Conservation (phyloP, 495 filamentous ascomycete species). For the Penicillium arizonense region DNA sequence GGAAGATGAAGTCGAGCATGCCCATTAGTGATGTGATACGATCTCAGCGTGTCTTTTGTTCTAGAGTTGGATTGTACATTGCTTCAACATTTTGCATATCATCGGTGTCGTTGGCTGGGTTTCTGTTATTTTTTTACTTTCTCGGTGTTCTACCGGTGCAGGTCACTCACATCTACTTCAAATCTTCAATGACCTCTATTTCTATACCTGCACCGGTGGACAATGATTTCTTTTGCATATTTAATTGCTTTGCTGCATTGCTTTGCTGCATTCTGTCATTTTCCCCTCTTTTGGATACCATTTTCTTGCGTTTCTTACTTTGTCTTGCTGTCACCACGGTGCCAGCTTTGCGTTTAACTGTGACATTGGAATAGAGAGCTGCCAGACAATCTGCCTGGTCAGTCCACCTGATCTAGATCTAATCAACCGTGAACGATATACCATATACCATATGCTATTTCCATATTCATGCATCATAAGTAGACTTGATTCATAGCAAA, state of each 20-base stretch:
- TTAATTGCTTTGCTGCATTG: not conserved
- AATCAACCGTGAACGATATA: not conserved
- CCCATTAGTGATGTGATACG: constrained; percentile 21
- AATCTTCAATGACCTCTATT: not conserved
- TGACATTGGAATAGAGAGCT: not conserved
- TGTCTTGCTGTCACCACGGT: not conserved
- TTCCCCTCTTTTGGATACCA: not conserved
- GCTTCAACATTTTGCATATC: constrained; percentile 27
- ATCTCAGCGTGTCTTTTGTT: constrained; percentile 3
- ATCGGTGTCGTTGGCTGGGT: constrained; percentile 19
- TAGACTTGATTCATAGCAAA: not conserved
- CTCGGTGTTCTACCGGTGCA: not conserved
- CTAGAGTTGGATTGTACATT: constrained; percentile 20
- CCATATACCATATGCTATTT: not conserved
- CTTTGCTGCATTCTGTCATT: not conserved
- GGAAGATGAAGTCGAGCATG: constrained; percentile 47
- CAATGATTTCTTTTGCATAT: not conserved
- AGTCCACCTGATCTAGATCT: not conserved
- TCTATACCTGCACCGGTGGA: not conserved
- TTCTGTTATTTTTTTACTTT: not conserved
- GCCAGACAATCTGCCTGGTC: not conserved
- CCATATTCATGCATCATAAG: not conserved
- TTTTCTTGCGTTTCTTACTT: constrained; percentile 1
- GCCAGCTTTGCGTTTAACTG: too few species aligned
- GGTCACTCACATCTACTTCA: not conserved